phyloP scores from a whole-genome alignment of 1,284 basidiomycete species.

The Neolentinus lepideus region DNA sequence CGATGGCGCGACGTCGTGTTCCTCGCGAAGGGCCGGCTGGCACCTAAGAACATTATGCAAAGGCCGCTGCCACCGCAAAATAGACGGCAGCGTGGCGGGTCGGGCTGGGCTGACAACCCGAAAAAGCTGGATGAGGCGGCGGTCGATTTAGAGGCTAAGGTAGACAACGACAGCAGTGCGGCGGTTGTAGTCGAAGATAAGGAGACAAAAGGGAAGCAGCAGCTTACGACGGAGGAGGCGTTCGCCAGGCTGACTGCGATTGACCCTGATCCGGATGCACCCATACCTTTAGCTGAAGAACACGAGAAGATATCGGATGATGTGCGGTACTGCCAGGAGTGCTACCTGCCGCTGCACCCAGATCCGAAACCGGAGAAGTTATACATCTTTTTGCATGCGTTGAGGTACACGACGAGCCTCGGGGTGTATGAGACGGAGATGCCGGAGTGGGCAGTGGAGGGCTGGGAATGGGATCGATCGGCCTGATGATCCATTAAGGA shows the following conservation, averaged over 20 bases:
- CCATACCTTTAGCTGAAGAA: neutral
- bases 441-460: constrained; percentile 66
- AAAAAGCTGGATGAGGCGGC: neutral
- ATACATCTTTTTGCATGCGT: constrained; percentile 91
- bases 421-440: constrained; percentile 70
- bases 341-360: constrained; percentile 84
- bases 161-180: neutral
- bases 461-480: constrained; percentile 48
- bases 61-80: constrained; percentile 52
- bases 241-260: constrained; percentile 27
- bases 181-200: constrained; percentile 20
- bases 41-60: constrained; percentile 39
- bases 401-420: constrained; percentile 73
- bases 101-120: constrained; percentile 10
- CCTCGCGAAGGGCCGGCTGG: constrained; percentile 56
- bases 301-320: constrained; percentile 13
- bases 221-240: constrained; percentile 39
- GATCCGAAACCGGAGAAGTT: constrained; percentile 87
- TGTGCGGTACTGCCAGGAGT: constrained; percentile 70
- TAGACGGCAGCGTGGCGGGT: constrained; percentile 47
- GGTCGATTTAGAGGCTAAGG: neutral
- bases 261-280: constrained; percentile 15
- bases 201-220: constrained; percentile 11
- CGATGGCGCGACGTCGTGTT: constrained; percentile 84
- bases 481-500: no score